Evolutionary conservation across 2,329 filamentous ascomycete genomes (phyloP), one percentile per base, ranked within the genome.

Genomic region (Xylariaceae sp.): DNA sequence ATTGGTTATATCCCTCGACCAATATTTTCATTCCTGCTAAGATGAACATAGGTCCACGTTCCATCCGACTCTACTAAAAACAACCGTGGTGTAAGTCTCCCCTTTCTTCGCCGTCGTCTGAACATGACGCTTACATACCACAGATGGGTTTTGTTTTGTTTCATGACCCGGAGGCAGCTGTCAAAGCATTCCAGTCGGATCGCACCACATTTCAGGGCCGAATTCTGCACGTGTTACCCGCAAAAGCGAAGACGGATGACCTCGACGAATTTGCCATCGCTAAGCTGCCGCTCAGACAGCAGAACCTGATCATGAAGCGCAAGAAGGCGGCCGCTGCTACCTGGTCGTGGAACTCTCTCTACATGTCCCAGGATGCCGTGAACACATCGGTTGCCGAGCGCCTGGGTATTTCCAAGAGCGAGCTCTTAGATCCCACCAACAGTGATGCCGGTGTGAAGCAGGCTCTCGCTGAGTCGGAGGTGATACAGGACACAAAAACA

Each of bases 261-360:
- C 78, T 97, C 52, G 90, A 97, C 71, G 94, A 97, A 66, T 94
- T 89, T 74, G 87, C 88, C 59, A 82, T 99, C 57, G 92, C 93
- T 0, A 95, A 97, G 73, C 75, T 99, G 67, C 93, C 94, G 13
- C 78, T 97, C 65, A 97, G 97, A 77, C 94, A 95, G 74, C 94
- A 97, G 74, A 91, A 91, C 67, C 84, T 95, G 69, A 89, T 97
- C 66, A 90, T 89, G 72, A 89, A 89, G 69, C 95, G 90, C 75
- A 82, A 87, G 53, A 88, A 93, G 68, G 90, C 92, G 18, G 82
- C 89, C 7, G 88, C 87, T 35, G 85, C 83, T 53, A 86, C 84
- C 1, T 97, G 97, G 77, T 96, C 93, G 73, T 99, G 94, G 94
- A 99, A 99, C 78, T 93, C 92, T n/a, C 80, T 99, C n/a, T 99